Conservation (phyloP, 192 early-diverging fungal species). For the Coemansia sp. region DNA sequence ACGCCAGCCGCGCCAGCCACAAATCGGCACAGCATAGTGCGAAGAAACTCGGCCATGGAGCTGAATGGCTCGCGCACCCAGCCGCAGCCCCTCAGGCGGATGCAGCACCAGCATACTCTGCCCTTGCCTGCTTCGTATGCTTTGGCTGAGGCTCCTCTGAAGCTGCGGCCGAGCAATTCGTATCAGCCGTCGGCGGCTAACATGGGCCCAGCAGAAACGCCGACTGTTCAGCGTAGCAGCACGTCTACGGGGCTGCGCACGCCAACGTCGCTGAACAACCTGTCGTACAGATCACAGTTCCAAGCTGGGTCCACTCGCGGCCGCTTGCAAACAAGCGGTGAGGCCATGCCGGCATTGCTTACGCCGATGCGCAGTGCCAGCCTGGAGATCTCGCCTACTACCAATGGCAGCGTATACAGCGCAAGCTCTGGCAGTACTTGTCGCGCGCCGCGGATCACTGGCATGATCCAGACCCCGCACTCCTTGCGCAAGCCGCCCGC, state of each 20-base stretch:
- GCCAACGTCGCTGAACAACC: constrained; percentile 3
- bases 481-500: not conserved
- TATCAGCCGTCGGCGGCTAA: not conserved
- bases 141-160: not conserved
- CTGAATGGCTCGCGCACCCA: not conserved
- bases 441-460: not conserved
- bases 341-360: constrained; percentile 19
- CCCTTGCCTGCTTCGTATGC: not conserved
- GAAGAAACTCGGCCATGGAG: constrained; percentile 4
- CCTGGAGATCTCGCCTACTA: constrained; percentile 5
- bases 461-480: not conserved
- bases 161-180: not conserved
- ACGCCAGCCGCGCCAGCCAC: not conserved
- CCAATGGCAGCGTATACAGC: not conserved
- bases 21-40: not conserved
- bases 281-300: not conserved
- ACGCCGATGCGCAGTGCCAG: constrained; percentile 19
- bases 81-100: not conserved
- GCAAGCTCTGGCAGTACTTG: not conserved
- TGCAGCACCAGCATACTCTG: not conserved
- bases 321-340: not conserved
- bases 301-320: not conserved
- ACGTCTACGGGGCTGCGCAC: constrained; percentile 8
- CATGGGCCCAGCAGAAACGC: not conserved
- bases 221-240: not conserved